Evolutionary conservation across 208 protist species (phyloP), one percentile per base, ranked within the genome.

Genomic region (Entamoeba dispar): DNA sequence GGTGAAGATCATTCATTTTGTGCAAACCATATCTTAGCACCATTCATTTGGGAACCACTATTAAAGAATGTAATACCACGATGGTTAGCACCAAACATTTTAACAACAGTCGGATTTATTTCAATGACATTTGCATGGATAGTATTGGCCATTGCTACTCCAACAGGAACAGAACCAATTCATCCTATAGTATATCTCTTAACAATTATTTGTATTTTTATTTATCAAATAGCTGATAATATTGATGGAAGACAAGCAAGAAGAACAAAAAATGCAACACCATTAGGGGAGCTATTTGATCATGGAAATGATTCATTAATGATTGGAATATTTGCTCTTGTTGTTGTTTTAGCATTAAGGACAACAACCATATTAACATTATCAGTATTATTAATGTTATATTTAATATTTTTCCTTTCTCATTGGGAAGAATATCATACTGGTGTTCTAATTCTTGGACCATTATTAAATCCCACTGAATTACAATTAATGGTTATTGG

Each of bases 181-280:
- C 61, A 27, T 12, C 19, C 27, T 0, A 5, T 38, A 12, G 3
- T 86, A n/a, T 86, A 86, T 34, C 17, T 86, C 8, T 86, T 86
- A 86, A 86, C 31, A 12, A 22, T 34, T 12, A 12, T 86, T 34
- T 86, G 17, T 19, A 43, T 92, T 14, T 92, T 92, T 77, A 50
- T 77, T 7, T 92, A 92, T 57, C 92, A 92, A 77, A 69, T 47
- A 34, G 15, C 61, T 8, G 92, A 92, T 43, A 92, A 92, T 50
- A 1, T 73, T 12, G 92, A 92, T 92, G 92, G 92, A 50, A 69
- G 51, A 86, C 92, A 92, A 49, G 92, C 92, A 86, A 7, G 92
- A 50, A 52, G 92, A 50, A 92, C 91, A 12, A 50, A 52, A 4
- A 50, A 31, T 15, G 91, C 47, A 14, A 51, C 47, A 22, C 91